Percentiles rank a stretch among this genome's conserved stretches.
Conservation (phyloP, 495 filamentous ascomycete species). For the Penicillium bialowiezense region DNA sequence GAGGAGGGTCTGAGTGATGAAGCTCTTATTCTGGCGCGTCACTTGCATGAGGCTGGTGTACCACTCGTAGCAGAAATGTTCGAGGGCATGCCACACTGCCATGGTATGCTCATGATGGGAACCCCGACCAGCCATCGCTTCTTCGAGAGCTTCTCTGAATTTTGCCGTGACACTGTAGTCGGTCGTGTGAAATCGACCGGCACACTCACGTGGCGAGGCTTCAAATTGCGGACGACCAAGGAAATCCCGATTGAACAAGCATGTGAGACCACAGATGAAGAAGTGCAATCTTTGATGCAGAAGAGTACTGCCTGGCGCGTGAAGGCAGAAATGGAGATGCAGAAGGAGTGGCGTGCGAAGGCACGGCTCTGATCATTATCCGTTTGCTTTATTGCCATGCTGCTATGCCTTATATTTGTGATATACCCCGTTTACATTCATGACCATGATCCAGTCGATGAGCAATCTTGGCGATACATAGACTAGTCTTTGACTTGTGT, state of each 20-base stretch:
- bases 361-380: slow-evolving; percentile 43
- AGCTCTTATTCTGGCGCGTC: slow-evolving; percentile 56
- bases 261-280: slow-evolving; percentile 48
- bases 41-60: slow-evolving; percentile 59
- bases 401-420: not conserved
- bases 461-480: not conserved
- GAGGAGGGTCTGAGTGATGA: slow-evolving; percentile 81
- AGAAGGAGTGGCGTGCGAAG: slow-evolving; percentile 34
- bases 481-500: not conserved
- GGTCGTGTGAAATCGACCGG: slow-evolving; percentile 20
- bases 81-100: slow-evolving; percentile 89
- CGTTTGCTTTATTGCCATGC: not conserved
- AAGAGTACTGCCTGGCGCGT: slow-evolving; percentile 44
- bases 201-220: slow-evolving; percentile 48
- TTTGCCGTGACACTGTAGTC: slow-evolving; percentile 45
- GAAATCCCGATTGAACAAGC: slow-evolving; percentile 51
- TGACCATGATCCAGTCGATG: not conserved
- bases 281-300: slow-evolving; percentile 49
- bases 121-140: slow-evolving; percentile 47
- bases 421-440: not conserved
- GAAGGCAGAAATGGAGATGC: slow-evolving; percentile 41
- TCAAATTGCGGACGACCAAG: slow-evolving; percentile 50
- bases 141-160: slow-evolving; percentile 55
- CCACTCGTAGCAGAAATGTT: slow-evolving; percentile 69
- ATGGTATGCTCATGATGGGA: slow-evolving; percentile 61